Evolutionary conservation across 257 asterid genomes (phyloP).

Genomic region (Schizonepeta tenuifolia): DNA sequence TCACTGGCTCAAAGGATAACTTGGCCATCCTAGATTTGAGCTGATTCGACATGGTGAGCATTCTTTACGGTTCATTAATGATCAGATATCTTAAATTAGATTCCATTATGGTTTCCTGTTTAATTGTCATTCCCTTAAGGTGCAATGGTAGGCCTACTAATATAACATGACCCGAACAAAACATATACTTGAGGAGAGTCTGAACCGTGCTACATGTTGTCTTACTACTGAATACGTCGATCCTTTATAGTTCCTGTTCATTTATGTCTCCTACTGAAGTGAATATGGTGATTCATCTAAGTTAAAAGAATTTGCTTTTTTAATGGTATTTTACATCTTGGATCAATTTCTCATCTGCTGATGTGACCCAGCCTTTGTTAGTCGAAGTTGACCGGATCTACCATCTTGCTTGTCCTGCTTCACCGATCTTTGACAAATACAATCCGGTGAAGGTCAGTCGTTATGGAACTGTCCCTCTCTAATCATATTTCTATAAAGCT

Average conservation of each 20-base stretch:
- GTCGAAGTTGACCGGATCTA: conserved; percentile 94
- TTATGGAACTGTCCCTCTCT: background rate
- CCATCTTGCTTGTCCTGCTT: conserved; percentile 99
- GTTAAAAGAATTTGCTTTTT: too few species aligned
- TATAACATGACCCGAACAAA: background rate
- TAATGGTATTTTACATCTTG: background rate
- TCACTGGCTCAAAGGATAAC: conserved; percentile 95
- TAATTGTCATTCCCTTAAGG: background rate
- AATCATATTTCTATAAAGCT: background rate
- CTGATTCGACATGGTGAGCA: conserved; percentile 88
- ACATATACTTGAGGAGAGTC: background rate
- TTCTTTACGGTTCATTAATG: conserved; percentile 18
- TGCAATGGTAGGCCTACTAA: background rate
- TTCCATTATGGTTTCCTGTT: background rate
- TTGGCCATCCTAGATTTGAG: conserved; percentile 97
- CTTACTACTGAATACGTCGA: background rate
- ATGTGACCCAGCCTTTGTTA: conserved; percentile 87
- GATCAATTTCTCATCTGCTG: conserved; percentile 42
- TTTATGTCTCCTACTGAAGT: background rate
- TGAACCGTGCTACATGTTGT: background rate
- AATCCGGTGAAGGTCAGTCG: conserved; percentile 88
- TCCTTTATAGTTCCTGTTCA: background rate
- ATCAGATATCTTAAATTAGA: background rate
- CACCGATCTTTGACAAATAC: conserved; percentile 96
- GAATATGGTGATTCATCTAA: too few species aligned